A percentile compares a stretch with the other conserved stretches of the same genome.
Evolutionary conservation across 805 yeast species (phyloP).

Genomic region (Pichia insulana): DNA sequence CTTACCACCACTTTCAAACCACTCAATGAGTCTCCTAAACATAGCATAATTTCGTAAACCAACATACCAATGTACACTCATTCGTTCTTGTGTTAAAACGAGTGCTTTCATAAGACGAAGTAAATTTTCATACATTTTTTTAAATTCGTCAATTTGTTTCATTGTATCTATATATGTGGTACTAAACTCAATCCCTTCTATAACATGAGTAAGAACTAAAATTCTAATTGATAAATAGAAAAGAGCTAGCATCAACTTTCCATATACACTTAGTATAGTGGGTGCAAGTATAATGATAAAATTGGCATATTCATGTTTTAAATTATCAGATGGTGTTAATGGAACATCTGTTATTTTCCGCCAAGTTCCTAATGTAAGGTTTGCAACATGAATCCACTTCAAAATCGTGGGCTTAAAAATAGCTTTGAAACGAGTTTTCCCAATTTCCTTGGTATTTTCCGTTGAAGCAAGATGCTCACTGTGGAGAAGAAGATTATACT

Average conservation of each 20-base stretch:
- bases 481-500: constrained; percentile 15
- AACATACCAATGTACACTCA: constrained; percentile 8
- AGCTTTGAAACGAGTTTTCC: neutral
- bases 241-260: constrained; percentile 2
- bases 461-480: constrained; percentile 7
- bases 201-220: constrained; percentile 1
- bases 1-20: constrained; percentile 10
- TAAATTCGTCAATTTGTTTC: neutral
- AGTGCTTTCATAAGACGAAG: constrained; percentile 4
- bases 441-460: neutral
- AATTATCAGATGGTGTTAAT: neutral
- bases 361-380: neutral
- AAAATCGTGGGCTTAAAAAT: neutral
- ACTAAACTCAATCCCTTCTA: neutral
- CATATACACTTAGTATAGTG: constrained; percentile 1
- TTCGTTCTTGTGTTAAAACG: neutral
- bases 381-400: constrained; percentile 1
- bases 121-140: constrained; percentile 4
- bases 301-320: neutral
- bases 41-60: constrained; percentile 9
- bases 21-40: constrained; percentile 8
- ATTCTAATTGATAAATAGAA: constrained; percentile 8
- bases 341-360: neutral
- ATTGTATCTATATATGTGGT: neutral
- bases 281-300: neutral